Base-by-base conservation (phyloP, 305 asterid species). In the Ajuga reptans region DNA sequence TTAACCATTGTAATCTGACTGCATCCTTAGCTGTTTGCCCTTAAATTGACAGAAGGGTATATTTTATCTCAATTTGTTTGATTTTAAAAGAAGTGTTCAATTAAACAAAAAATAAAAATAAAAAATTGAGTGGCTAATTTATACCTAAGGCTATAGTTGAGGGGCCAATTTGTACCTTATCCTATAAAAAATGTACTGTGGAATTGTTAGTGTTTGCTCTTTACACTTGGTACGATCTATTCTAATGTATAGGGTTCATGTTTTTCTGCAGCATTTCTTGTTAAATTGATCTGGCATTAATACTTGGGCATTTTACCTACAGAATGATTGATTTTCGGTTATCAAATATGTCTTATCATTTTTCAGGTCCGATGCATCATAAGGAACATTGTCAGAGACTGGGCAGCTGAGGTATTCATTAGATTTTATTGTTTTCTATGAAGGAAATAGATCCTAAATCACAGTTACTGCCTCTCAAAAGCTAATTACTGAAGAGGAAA, bases 381-480 rank as follows among this genome's bases (percentile, higher is more conserved):
- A 73, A 85, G 98, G 83, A 90, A 92, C 74, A 90, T 90, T 72
- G 92, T 92, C 75, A 85, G 98, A 84, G 98, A 92, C 80, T 92
- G 98, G 98, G 96, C 94, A 54, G 72, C 87, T 33, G 98, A 90
- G 98, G 98, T 92, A 80, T 58, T 79, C 24, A 51, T 71, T 55
- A 42, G 8, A 46, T 58, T 71, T 80, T 75, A 33, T 41, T 60
- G 65, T 58, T 75, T 62, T 62, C 43, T 47, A 49, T 33, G 21
- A 15, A 66, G 64, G 15, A 67, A 61, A 47, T 46, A 18, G 50
- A 43, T 66, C 27, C 60, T 29, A 47, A 37, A 15, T 53, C 66
- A 64, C 43, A 59, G 46, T 65, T 66, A 57, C 77, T 61, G 62
- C 45, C 55, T 36, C 53, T 68, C 53, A 33, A 55, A 59, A 50